Evolutionary conservation across 148 eudicot genomes (phyloP), one percentile per base, ranked within the genome.

Genomic region (Chenopodium suecicum): DNA sequence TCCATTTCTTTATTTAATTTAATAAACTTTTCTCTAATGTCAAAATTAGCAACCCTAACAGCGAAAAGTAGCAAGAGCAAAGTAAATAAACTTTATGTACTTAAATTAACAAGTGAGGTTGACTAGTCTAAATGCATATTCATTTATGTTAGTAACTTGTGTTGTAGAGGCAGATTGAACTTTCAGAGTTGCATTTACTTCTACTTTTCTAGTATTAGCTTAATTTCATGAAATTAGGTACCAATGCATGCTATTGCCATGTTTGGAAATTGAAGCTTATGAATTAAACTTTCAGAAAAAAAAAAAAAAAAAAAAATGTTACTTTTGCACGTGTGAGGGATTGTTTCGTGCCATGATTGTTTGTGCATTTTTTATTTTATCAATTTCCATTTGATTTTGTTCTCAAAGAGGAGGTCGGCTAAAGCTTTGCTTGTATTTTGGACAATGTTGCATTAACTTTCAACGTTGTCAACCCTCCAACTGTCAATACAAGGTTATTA

Each of bases 311-410:
- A 3, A 75, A 54, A 31, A 4, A 22, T 17, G 16, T 31, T 63
- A 27, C n/a, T 37, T 73, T 66, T 79, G 82, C 82, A 79, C 85
- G 78, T 73, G 85, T 77, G 76, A 46, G 79, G 56, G 78, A 73
- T 83, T 67, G 65, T 27, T 44, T 22, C 23, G 44, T 82, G 23
- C 32, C 84, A 78, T 82, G 46, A 29, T 71, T 71, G 84, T 78
- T 20, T 64, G 84, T 82, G 84, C 84, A 23, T 1, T 73, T 63
- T 63, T 64, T 27, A 65, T 37, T 31, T 13, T 25, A 52, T 41
- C 44, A 17, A 63, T 25, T 13, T 73, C 22, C 48, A n/a, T 58
- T 10, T 64, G 19, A 62, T 46, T 70, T 34, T 17, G 37, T 48
- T 22, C 66, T 81, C 8, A 70, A 72, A 52, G n/a, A 8, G 60